Evolutionary conservation across 495 filamentous ascomycete genomes (phyloP).

Genomic region (Penicillium riverlandense): DNA sequence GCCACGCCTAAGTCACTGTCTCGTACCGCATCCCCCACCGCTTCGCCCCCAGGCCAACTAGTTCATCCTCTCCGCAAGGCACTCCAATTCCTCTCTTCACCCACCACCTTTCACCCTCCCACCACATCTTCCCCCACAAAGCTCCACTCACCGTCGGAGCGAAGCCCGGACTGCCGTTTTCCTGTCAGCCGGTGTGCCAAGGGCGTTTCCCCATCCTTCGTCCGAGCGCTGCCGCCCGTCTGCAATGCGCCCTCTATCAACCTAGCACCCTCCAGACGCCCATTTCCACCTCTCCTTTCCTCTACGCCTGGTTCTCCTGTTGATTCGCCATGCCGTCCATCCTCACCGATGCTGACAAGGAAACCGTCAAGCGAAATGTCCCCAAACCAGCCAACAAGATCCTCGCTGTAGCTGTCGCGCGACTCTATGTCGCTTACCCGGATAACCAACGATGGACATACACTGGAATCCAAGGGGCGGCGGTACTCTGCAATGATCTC

Average conservation of each 20-base stretch:
- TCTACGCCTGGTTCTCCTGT: not conserved
- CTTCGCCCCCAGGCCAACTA: constrained; percentile 5
- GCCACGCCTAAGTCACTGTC: constrained; percentile 8
- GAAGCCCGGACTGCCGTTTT: not conserved
- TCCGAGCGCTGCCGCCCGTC: constrained; percentile 4
- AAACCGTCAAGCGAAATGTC: constrained; percentile 83
- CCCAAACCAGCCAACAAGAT: constrained; percentile 94
- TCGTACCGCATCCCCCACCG: constrained; percentile 11
- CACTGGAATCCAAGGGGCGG: constrained; percentile 87
- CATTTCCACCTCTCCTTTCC: constrained; percentile 4
- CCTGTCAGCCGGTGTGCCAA: constrained; percentile 9
- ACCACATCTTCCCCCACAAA: not conserved
- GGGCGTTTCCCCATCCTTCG: constrained; percentile 2
- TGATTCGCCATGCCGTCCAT: constrained; percentile 70
- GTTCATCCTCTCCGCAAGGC: constrained; percentile 14
- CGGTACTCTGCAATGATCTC: constrained; percentile 87
- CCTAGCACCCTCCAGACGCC: constrained; percentile 2
- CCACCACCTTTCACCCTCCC: not conserved
- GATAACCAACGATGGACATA: constrained; percentile 83
- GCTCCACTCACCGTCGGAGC: not conserved
- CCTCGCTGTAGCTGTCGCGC: constrained; percentile 84
- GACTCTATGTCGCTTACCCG: constrained; percentile 90
- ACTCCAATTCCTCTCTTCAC: constrained; percentile 19
- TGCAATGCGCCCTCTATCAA: constrained; percentile 28
- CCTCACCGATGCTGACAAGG: constrained; percentile 83